Evolutionary conservation across 441 rosid species (phyloP), one percentile per base, ranked within the genome.

Genomic region (Macaranga tanarius): DNA sequence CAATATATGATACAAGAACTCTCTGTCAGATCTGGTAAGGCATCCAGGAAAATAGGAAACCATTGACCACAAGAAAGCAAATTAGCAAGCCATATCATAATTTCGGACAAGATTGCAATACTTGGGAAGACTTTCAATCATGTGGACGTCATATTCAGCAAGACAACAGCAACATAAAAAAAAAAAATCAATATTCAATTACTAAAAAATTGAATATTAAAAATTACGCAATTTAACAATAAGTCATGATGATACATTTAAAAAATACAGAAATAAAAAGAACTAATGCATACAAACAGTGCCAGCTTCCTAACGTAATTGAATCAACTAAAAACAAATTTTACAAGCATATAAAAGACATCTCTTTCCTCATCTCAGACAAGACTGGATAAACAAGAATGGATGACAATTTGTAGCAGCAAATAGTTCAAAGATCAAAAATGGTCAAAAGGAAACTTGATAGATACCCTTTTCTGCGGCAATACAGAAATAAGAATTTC

Each of bases 1-100:
- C 80, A 95, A 86, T 51, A 95, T 85, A 83, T 89, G 87, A 76
- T 88, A 95, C 54, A 95, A 79, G 75, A 88, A 95, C 65, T 89
- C 95, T 77, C 88, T 90, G 57, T 95, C 98, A 7, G 99, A 92
- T 79, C 99, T 92, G 80, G 34, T 56, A 52, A 12, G 42, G 54
- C 48, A 12, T 50, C 22, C 42, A 47, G 34, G n/a, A 45, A 20
- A 70, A 23, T 12, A 44, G 79, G 20, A 77, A 28, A 58, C 59
- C 47, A 50, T 58, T 12, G 22, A 22, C 9, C 10, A 31, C 16
- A 34, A 20, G 26, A 58, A 22, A 16, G 7, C 65, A 56, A 4
- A 34, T 13, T 6, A 54, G 48, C 17, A 73, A 54, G 10, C 3
- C 4, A 28, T 2, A 13, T 47, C 19, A 25, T 56, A 42, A 40